Conservation (phyloP, 371 early-diverging fungal genomes). For the Mortierella sp. region DNA sequence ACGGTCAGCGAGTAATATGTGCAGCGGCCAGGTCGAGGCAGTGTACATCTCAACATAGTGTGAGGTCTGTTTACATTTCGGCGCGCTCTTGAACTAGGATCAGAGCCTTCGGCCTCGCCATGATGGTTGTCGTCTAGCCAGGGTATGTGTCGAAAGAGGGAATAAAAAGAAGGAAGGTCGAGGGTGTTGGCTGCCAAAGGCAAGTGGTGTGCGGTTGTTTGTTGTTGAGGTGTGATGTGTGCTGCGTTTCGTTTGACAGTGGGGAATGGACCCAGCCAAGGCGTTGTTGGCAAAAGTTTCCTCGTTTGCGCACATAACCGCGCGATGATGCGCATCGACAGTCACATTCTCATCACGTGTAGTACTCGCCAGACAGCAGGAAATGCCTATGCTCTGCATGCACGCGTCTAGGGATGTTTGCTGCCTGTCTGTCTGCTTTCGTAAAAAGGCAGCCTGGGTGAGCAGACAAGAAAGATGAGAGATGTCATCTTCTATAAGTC, state of each 20-base stretch:
- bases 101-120: constrained; percentile 13
- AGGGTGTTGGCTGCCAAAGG: neutral
- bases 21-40: neutral
- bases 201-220: neutral
- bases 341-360: neutral
- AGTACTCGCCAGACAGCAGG: no score
- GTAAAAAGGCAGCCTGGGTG: neutral
- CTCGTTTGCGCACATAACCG: neutral
- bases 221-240: neutral
- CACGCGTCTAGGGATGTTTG: neutral
- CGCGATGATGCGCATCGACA: neutral
- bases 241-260: neutral
- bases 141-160: neutral
- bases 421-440: neutral
- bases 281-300: neutral
- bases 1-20: neutral
- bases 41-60: neutral
- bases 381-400: neutral
- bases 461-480: no score
- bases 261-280: neutral
- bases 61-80: neutral
- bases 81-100: constrained; percentile 3
- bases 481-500: neutral
- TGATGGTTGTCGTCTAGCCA: neutral
- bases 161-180: neutral